phyloP scores from a whole-genome alignment of 805 yeast species.

The Pichia insulana region DNA sequence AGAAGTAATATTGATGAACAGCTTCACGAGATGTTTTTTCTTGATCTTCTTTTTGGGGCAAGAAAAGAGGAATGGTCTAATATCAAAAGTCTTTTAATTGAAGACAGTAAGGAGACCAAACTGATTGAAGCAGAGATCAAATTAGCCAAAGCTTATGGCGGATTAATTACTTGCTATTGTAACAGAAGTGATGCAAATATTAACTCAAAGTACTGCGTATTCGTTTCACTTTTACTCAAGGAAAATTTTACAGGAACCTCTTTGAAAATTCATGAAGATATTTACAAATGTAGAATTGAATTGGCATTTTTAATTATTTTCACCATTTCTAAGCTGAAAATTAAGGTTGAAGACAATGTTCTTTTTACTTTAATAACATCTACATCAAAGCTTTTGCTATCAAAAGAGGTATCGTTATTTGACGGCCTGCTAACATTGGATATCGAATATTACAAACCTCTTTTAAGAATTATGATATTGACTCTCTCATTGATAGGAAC shows the following conservation, averaged over 20 bases:
- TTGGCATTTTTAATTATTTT: slow-evolving; percentile 48
- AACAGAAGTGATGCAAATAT: slow-evolving; percentile 30
- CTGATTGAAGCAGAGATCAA: slow-evolving; percentile 56
- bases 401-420: slow-evolving; percentile 42
- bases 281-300: slow-evolving; percentile 58
- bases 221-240: slow-evolving; percentile 41
- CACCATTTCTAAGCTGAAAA: slow-evolving; percentile 28
- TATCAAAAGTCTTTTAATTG: slow-evolving; percentile 41
- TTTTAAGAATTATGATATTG: slow-evolving; percentile 50
- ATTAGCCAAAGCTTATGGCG: slow-evolving; percentile 71
- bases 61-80: slow-evolving; percentile 37
- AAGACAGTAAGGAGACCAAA: slow-evolving; percentile 57
- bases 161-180: slow-evolving; percentile 60
- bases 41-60: slow-evolving; percentile 47
- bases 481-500: slow-evolving; percentile 35
- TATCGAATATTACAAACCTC: slow-evolving; percentile 42
- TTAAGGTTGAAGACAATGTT: slow-evolving; percentile 26
- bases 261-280: slow-evolving; percentile 37
- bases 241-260: slow-evolving; percentile 46
- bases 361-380: slow-evolving; percentile 36
- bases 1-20: slow-evolving; percentile 44
- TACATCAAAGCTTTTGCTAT: slow-evolving; percentile 37
- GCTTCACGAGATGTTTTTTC: slow-evolving; percentile 49
- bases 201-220: slow-evolving; percentile 22
- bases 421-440: slow-evolving; percentile 32